Percentiles rank a stretch among this genome's conserved stretches.
Conservation (phyloP, 2,329 filamentous ascomycete species). For the Fusarium chuoi region DNA sequence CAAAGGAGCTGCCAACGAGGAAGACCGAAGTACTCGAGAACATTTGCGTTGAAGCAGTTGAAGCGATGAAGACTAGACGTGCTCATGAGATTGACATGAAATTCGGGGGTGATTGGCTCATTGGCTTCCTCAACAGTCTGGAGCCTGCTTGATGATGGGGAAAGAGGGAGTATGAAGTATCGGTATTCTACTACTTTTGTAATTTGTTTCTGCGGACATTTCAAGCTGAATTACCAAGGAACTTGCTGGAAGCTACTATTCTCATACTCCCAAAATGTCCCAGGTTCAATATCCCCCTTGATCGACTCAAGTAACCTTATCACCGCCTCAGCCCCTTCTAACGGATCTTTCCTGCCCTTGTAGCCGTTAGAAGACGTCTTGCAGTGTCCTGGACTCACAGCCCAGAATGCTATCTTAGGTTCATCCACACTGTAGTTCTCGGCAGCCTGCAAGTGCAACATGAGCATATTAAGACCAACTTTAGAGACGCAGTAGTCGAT, state of each 20-base stretch:
- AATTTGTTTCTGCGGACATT: background rate
- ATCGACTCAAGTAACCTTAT: background rate
- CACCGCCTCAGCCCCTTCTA: background rate
- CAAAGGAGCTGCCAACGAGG: background rate
- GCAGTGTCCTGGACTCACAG: conserved; percentile 7
- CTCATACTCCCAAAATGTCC: conserved; percentile 17
- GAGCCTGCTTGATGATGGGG: background rate
- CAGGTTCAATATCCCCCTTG: background rate
- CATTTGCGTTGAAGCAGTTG: background rate
- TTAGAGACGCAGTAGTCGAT: conserved; percentile 15
- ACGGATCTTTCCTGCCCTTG: background rate
- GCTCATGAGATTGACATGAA: background rate
- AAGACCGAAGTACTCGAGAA: background rate
- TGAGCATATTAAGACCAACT: conserved; percentile 8
- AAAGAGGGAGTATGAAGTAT: no score
- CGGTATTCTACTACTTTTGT: no score
- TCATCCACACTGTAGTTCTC: background rate
- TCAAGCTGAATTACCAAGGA: background rate
- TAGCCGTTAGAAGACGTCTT: conserved; percentile 17
- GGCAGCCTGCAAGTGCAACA: background rate
- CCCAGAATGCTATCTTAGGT: background rate
- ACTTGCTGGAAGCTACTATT: background rate
- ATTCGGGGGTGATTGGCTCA: background rate
- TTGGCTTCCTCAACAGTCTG: background rate
- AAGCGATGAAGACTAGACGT: background rate